phyloP scores from a whole-genome alignment of 495 filamentous ascomycete genomes.

The Aspergillus steynii region DNA sequence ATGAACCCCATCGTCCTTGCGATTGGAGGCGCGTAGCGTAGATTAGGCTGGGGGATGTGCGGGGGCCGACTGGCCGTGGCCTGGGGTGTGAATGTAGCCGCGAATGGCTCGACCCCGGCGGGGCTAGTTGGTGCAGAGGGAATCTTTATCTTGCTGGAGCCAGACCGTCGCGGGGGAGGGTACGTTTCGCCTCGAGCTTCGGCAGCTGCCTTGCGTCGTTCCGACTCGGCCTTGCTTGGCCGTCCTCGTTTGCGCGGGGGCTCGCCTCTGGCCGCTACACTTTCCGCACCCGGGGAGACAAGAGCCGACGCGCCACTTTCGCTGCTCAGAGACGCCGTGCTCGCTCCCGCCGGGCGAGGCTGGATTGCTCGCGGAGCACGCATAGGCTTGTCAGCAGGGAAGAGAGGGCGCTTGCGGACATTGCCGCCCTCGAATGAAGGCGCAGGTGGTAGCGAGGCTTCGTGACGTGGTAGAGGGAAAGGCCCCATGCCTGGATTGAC shows the following conservation, averaged over 20 bases:
- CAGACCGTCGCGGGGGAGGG: slow-evolving; percentile 38
- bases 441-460: slow-evolving; percentile 23
- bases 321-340: slow-evolving; percentile 38
- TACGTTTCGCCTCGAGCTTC: slow-evolving; percentile 54
- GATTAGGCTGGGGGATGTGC: slow-evolving; percentile 14
- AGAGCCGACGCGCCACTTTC: slow-evolving; percentile 42
- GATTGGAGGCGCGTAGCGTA: slow-evolving; percentile 17
- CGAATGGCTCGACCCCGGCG: slow-evolving; percentile 15
- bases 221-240: slow-evolving; percentile 57
- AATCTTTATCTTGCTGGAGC: slow-evolving; percentile 32
- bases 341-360: slow-evolving; percentile 36
- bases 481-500: slow-evolving; percentile 26
- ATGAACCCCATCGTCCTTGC: slow-evolving; percentile 13
- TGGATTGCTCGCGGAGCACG: slow-evolving; percentile 41
- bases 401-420: slow-evolving; percentile 39
- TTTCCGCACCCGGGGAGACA: slow-evolving; percentile 37
- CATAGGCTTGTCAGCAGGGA: slow-evolving; percentile 35
- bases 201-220: slow-evolving; percentile 51
- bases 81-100: slow-evolving; percentile 9
- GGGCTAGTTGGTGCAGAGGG: slow-evolving; percentile 39
- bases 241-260: slow-evolving; percentile 60
- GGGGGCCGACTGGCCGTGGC: slow-evolving; percentile 9
- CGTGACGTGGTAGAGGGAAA: slow-evolving; percentile 30
- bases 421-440: slow-evolving; percentile 24
- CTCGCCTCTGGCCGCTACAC: slow-evolving; percentile 27